These are phyloP conservation scores for Phytophthora europaea DNA, from an alignment of 352 stramenopile genomes.

Conservation along the genomic window DNA sequence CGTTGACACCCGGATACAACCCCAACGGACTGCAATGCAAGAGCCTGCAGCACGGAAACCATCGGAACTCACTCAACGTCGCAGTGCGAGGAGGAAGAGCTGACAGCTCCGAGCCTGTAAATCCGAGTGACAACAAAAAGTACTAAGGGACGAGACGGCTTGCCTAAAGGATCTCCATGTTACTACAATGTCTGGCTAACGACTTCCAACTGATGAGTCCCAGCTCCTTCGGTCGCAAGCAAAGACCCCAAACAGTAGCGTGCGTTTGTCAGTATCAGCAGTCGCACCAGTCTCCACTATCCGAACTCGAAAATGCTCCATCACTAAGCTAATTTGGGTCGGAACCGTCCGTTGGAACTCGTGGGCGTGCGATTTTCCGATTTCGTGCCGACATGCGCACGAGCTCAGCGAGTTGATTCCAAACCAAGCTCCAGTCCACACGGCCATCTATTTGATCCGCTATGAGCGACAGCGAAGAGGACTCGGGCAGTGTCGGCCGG, in stretches of 20 bases:
- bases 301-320: background rate
- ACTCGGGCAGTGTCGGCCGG: conserved; percentile 31
- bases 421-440: background rate
- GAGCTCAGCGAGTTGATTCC: conserved; percentile 23
- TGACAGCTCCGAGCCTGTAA: background rate
- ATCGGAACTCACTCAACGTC: background rate
- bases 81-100: background rate
- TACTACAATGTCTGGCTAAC: too few species aligned
- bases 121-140: too few species aligned
- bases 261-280: too few species aligned
- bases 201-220: too few species aligned
- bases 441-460: background rate
- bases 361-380: background rate
- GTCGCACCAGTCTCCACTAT: background rate
- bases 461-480: conserved; percentile 61
- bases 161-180: too few species aligned
- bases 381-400: conserved; percentile 17
- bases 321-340: conserved; percentile 26
- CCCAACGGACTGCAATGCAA: too few species aligned
- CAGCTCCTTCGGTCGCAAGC: too few species aligned
- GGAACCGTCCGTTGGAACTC: conserved; percentile 6
- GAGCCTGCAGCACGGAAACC: background rate
- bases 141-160: too few species aligned
- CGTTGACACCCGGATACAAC: background rate
- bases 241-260: too few species aligned